Percentiles rank a stretch among this genome's conserved stretches.
These are phyloP conservation scores for Beta lomatogona DNA, from an alignment of 179 eudicot species.

Conservation along the genomic window DNA sequence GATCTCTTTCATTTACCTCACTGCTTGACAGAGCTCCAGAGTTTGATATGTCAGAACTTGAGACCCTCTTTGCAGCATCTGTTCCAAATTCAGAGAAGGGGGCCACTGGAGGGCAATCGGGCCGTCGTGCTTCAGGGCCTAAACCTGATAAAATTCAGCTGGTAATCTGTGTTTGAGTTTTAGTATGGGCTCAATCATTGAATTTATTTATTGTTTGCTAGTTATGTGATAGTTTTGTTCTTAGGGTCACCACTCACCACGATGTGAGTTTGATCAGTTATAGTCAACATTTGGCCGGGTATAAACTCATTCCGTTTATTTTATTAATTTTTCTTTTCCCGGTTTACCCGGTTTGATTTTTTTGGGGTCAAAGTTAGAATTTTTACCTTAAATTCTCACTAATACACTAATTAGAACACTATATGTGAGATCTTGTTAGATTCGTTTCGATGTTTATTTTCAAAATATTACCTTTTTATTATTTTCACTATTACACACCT, in stretches of 20 bases:
- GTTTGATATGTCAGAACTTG: slow-evolving; percentile 84
- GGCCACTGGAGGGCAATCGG: slow-evolving; percentile 50
- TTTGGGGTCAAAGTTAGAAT: too few relatives aligned
- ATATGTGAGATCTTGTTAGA: too few relatives aligned
- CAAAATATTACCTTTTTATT: too few relatives aligned
- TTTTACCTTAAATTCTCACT: too few relatives aligned
- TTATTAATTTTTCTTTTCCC: too few relatives aligned
- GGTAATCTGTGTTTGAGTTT: slow-evolving; percentile 42
- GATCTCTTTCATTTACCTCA: slow-evolving; percentile 8
- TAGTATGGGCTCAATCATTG: neutral
- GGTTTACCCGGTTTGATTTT: too few relatives aligned
- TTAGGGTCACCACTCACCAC: slow-evolving; percentile 3
- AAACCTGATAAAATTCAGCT: slow-evolving; percentile 79
- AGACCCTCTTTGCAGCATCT: slow-evolving; percentile 74
- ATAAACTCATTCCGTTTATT: too few relatives aligned
- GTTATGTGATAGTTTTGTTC: neutral
- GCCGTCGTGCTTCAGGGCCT: slow-evolving; percentile 54
- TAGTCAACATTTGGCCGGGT: neutral
- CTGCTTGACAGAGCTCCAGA: slow-evolving; percentile 66
- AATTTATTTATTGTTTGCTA: neutral
- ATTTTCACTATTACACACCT: too few relatives aligned
- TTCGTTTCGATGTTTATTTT: too few relatives aligned
- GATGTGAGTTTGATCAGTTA: neutral
- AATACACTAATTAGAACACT: too few relatives aligned
- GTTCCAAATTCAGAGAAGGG: slow-evolving; percentile 54